A percentile compares a stretch with the other conserved stretches of the same genome.
phyloP scores from a whole-genome alignment of 139 green algal species.

The Eudorina sp. region DNA sequence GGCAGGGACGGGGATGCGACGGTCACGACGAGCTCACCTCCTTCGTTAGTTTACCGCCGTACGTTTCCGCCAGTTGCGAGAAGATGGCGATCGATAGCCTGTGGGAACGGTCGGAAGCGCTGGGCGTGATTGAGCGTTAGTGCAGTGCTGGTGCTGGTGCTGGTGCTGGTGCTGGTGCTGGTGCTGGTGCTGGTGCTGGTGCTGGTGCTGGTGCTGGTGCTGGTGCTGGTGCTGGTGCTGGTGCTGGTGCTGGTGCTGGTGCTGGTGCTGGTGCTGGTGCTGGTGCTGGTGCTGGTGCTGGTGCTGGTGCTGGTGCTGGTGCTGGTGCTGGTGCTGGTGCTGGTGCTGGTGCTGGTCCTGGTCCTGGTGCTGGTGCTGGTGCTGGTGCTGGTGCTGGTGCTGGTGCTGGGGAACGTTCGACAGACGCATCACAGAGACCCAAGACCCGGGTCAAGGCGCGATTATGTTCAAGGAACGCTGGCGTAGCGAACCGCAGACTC shows the following conservation, averaged over 20 bases:
- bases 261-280: background rate
- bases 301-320: background rate
- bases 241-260: background rate
- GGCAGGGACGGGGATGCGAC: too few relatives aligned
- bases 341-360: background rate
- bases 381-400: background rate
- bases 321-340: background rate
- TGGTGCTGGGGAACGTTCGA: too few relatives aligned
- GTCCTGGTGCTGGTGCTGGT: background rate
- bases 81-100: slow-evolving; percentile 57
- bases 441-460: too few relatives aligned
- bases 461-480: too few relatives aligned
- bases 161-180: background rate
- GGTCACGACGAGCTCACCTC: slow-evolving; percentile 5
- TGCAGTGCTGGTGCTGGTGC: too few relatives aligned
- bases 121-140: too few relatives aligned
- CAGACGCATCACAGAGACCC: too few relatives aligned
- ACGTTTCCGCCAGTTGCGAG: slow-evolving; percentile 44
- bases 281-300: background rate
- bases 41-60: slow-evolving; percentile 44
- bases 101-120: too few relatives aligned
- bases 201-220: background rate
- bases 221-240: background rate
- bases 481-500: too few relatives aligned
- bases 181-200: background rate